Evolutionary conservation across 106 monocot species (phyloP), one percentile per base, ranked within the genome.

Genomic region (Xerophyta viscosa): DNA sequence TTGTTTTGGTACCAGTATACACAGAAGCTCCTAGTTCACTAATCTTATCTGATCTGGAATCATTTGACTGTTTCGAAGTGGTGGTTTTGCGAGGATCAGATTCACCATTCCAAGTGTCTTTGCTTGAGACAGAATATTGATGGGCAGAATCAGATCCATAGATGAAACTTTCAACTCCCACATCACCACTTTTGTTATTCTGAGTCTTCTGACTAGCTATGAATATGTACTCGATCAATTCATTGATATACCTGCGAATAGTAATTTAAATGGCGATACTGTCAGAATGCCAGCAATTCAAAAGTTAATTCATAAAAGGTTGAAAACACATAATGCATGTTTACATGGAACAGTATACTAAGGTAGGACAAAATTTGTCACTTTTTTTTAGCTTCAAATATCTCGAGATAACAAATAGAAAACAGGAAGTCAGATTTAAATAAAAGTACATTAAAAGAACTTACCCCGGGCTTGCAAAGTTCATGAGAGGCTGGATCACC

Each of bases 401-500:
- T n/a, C n/a, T n/a, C n/a, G n/a, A n/a, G n/a, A n/a, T n/a, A n/a
- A n/a, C n/a, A n/a, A n/a, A n/a, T n/a, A n/a, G n/a, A n/a, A n/a
- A n/a, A n/a, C n/a, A n/a, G n/a, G n/a, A n/a, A n/a, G n/a, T n/a
- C n/a, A n/a, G n/a, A n/a, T n/a, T n/a, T n/a, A n/a, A n/a, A n/a
- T n/a, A n/a, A n/a, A n/a, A n/a, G n/a, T n/a, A n/a, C n/a, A n/a
- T 33, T 44, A 44, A 14, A 50, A 50, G 27, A 66, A 41, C 80
- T 72, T 81, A 94, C 93, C 55, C 63, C 8, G 93, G 93, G 55
- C 78, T 81, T 33, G 93, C 93, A 41, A 94, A 72, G 62, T 81
- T 76, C 78, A 94, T 84, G 23, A 94, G 59, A 51, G 93, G 84
- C 48, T 94, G 76, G 50, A 94, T 47, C 49, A 94, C 93, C 60